Percentiles rank a stretch among this genome's conserved stretches.
phyloP scores from a whole-genome alignment of 495 filamentous ascomycete genomes.

The Neurospora discreta region DNA sequence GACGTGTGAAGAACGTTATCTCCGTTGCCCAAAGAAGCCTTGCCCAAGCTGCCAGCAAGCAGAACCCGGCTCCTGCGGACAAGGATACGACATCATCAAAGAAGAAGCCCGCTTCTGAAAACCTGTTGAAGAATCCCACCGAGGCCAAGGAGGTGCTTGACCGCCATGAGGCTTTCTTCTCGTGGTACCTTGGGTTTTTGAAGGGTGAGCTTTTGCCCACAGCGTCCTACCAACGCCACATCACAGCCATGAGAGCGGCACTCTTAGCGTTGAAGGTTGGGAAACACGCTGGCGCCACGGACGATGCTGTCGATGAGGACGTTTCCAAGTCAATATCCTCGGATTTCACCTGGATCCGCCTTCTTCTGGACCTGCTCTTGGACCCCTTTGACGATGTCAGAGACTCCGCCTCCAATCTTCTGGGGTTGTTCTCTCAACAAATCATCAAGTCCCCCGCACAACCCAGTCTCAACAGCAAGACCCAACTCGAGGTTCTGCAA shows the following conservation, averaged over 20 bases:
- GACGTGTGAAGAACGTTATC: constrained; percentile 46
- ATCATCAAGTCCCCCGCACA: constrained; percentile 2
- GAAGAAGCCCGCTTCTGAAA: constrained; percentile 16
- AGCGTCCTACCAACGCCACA: constrained; percentile 76
- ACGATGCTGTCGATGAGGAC: constrained; percentile 18
- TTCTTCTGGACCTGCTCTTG: constrained; percentile 65
- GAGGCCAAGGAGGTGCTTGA: constrained; percentile 16
- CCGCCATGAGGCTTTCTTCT: constrained; percentile 49
- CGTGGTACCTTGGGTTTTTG: constrained; percentile 63
- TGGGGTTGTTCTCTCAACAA: constrained; percentile 34
- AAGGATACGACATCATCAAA: constrained; percentile 3
- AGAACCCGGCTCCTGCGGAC: neutral
- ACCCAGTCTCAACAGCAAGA: constrained; percentile 1
- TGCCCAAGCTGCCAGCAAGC: neutral
- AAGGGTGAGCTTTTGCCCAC: constrained; percentile 58
- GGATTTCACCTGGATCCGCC: constrained; percentile 42
- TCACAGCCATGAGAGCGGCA: constrained; percentile 62
- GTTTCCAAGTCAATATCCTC: constrained; percentile 8
- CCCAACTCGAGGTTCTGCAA: constrained; percentile 17
- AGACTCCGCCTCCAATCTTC: constrained; percentile 45
- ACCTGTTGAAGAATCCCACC: constrained; percentile 9
- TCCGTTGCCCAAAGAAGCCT: constrained; percentile 30
- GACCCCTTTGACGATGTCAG: constrained; percentile 93
- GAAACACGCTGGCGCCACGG: constrained; percentile 17
- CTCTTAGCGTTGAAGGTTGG: constrained; percentile 46